Base-by-base conservation (phyloP, 139 green algal species). In the Chlorella sp. region DNA sequence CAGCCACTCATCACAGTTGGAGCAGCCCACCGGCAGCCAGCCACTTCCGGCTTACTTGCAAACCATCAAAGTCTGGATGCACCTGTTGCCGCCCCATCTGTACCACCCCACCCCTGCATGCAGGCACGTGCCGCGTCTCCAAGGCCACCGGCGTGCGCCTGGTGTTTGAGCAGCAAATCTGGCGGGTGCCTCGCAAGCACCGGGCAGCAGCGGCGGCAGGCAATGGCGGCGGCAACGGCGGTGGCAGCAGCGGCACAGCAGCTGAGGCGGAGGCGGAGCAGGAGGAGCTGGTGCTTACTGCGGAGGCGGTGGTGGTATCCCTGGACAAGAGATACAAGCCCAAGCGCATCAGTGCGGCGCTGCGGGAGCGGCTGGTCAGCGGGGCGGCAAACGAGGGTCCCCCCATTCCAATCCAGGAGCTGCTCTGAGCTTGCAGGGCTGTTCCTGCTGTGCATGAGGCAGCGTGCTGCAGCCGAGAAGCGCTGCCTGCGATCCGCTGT, bases 81-180 rank as follows among this genome's bases (percentile, higher is more conserved):
- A n/a, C n/a, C n/a, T n/a, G n/a, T n/a, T 51, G 44, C 44, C 9
- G 9, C 9, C 44, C 44, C 44, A 51, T 51, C 44, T n/a, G n/a
- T n/a, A n/a, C 44, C 44, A 55, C 7, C 7, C 44, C 51, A 15
- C 51, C 21, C 11, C 51, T 23, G 15, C 51, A 2, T 60, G 51
- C 51, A 60, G 51, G 74, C 38, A 80, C 69, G 18, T 74, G 82
- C 39, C 70, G 73, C 17, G 79, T 90, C 1, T 67, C 44, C 26
- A 89, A 85, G 38, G 67, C 84, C 32, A 87, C 78, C 13, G 87
- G 41, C 9, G 85, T 67, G 0, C 82, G 87, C n/a, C 25, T 84
- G 0, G 47, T 83, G 16, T 74, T 91, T 25, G 76, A 85, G 34
- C 87, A 90, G 68, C 51, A 88, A 51, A n/a, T 90, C 20, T 83